Conservation (phyloP, 129 eudicot genomes). For the Chrysanthemum lavandulifolium region DNA sequence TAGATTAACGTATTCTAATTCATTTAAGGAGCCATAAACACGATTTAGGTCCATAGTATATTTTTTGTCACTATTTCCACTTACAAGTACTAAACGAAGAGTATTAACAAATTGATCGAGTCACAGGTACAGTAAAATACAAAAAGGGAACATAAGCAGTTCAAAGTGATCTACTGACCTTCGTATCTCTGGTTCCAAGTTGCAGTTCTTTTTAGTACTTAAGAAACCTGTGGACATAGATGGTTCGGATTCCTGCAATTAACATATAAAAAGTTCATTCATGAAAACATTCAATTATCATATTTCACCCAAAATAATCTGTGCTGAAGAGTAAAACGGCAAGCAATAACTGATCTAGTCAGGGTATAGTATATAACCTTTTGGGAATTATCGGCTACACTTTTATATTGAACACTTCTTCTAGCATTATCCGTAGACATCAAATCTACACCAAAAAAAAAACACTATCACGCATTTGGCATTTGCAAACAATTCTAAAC, state of each 20-base stretch:
- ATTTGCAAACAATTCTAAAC: not conserved
- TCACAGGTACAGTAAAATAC: not conserved
- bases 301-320: not conserved
- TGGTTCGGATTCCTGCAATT: slow-evolving; percentile 1
- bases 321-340: too few relatives aligned
- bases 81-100: not conserved
- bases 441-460: slow-evolving; percentile 41
- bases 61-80: slow-evolving; percentile 1
- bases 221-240: slow-evolving; percentile 23
- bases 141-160: not conserved
- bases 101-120: not conserved
- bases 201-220: slow-evolving; percentile 22
- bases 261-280: not conserved
- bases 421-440: slow-evolving; percentile 56
- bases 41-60: too few relatives aligned
- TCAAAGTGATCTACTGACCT: slow-evolving; percentile 29
- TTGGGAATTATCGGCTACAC: slow-evolving; percentile 36
- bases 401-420: slow-evolving; percentile 31
- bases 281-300: not conserved
- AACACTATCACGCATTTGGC: not conserved
- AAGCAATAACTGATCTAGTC: too few relatives aligned
- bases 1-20: not conserved
- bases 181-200: slow-evolving; percentile 23
- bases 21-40: too few relatives aligned
- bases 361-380: slow-evolving; percentile 27